These are phyloP conservation scores for Kodamaea nitidulidarum DNA, from an alignment of 805 yeast genomes.

Conservation along the genomic window DNA sequence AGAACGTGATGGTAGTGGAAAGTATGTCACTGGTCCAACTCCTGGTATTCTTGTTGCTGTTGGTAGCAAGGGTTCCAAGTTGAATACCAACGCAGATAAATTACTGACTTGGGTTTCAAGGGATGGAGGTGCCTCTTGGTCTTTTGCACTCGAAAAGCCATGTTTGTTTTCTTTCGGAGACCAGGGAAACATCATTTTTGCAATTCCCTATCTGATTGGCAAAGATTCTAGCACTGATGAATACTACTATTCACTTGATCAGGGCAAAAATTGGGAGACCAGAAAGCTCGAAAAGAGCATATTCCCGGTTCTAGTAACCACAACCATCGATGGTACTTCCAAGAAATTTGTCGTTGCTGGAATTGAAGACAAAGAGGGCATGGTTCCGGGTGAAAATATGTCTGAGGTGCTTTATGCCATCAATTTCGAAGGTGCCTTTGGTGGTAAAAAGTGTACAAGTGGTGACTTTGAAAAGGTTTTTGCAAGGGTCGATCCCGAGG, in stretches of 20 bases:
- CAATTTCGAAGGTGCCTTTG: slow-evolving; percentile 57
- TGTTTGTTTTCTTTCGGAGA: slow-evolving; percentile 65
- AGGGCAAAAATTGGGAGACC: slow-evolving; percentile 63
- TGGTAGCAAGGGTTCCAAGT: slow-evolving; percentile 29
- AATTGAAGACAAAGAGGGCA: slow-evolving; percentile 14
- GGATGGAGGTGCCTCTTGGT: slow-evolving; percentile 80
- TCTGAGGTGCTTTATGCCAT: slow-evolving; percentile 33
- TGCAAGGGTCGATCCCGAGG: slow-evolving; percentile 41
- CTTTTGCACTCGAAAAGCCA: slow-evolving; percentile 48
- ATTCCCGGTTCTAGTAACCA: slow-evolving; percentile 41
- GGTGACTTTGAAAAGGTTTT: slow-evolving; percentile 64
- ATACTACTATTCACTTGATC: slow-evolving; percentile 60
- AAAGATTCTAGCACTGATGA: slow-evolving; percentile 23
- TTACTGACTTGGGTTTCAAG: slow-evolving; percentile 57
- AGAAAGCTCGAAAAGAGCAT: slow-evolving; percentile 44
- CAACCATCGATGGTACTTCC: slow-evolving; percentile 71
- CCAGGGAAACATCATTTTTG: slow-evolving; percentile 67
- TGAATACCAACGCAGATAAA: slow-evolving; percentile 13
- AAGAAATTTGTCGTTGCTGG: slow-evolving; percentile 53
- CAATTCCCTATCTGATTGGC: slow-evolving; percentile 40
- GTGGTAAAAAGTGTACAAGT: slow-evolving; percentile 39
- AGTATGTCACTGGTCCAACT: slow-evolving; percentile 46
- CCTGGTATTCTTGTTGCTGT: slow-evolving; percentile 44
- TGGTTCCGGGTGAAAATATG: slow-evolving; percentile 3
- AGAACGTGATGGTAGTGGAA: slow-evolving; percentile 39